Base-by-base conservation (phyloP, 305 asterid genomes). In the Fraxinus sp. region DNA sequence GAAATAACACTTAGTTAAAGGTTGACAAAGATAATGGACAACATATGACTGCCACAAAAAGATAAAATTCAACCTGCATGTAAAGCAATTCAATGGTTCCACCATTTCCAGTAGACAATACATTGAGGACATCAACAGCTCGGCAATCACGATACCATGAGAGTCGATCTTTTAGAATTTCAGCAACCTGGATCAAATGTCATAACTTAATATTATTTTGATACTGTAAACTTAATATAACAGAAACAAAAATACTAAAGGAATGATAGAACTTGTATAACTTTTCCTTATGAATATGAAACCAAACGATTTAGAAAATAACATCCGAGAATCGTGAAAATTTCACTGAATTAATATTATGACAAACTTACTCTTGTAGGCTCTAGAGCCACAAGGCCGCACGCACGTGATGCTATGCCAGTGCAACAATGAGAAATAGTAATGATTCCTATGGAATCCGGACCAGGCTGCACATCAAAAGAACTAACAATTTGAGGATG, bases 61-160 rank as follows among this genome's bases (percentile, higher is more conserved):
- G 76, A 80, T 37, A 22, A 39, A 26, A 24, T 41, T 30, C 57
- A 49, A 96, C 99, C 98, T 96, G 98, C 98, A 97, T 91, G 89
- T 97, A 97, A 11, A 97, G 86, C 84, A 97, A 86, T 84, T 97
- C 99, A 59, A 97, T 90, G 82, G 99, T 97, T 89, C 98, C 98
- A 81, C 99, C 97, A 36, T 79, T 93, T 28, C 93, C 96, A 75
- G 99, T 95, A 83, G 98, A 91, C 91, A 97, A 16, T 72, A 89
- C 96, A 79, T 95, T 97, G 68, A 95, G 91, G 82, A 95, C 97
- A 75, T 97, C 97, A 86, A 93, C 96, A 26, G 96, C 87, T 87
- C 98, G 95, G 86, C 98, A 95, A 85, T 95, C 99, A 82, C 97
- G 98, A 84, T 88, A 92, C 99, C 99, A 97, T 43, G 97, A 92